Evolutionary conservation across 768 basidiomycete genomes (phyloP), one percentile per base, ranked within the genome.

Genomic region (Candolleomyces aberdarensis): DNA sequence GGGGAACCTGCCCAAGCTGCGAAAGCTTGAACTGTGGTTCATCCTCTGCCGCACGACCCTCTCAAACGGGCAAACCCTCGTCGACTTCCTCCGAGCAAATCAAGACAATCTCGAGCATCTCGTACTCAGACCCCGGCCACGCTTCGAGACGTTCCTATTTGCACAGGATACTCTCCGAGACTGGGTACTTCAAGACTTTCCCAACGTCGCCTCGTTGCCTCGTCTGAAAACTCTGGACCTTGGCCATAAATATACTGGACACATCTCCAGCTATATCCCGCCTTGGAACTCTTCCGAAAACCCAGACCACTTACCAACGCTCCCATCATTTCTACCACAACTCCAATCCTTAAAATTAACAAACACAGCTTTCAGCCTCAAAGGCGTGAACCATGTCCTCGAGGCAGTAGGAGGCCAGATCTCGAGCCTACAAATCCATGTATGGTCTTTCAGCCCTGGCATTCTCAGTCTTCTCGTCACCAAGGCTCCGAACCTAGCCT

Each of bases 41-140:
- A 17, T 50, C 22, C 19, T 59, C 32, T 43, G 15, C 20, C 13
- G 22, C 6, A 17, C 31, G 32, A 55, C 51, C 15, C 32, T 55
- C 14, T 48, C 57, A 5, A 14, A 51, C 3, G 49, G 26, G 8
- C 11, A 5, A 20, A 15, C 41, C 15, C 49, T 62, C 13, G 20
- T 31, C 26, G 14, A 53, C 19, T 66, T 66, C 40, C 51, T 66
- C 3, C 51, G 56, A 17, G 43, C 48, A 3, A 62, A 60, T 48
- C 48, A 50, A 8, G 43, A 43, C 40, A 63, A 56, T 22, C 57
- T 66, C 19, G 58, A 63, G 48, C 53, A 63, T 13, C 40, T 66
- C 8, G 60, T 66, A 7, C 47, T 65, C 26, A 32, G 54, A 13
- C 58, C 31, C 70, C 73, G 17, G 72, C 68, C 46, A 65, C 43